phyloP scores from a whole-genome alignment of 139 green algal genomes.

The Ettlia oleoabundans region DNA sequence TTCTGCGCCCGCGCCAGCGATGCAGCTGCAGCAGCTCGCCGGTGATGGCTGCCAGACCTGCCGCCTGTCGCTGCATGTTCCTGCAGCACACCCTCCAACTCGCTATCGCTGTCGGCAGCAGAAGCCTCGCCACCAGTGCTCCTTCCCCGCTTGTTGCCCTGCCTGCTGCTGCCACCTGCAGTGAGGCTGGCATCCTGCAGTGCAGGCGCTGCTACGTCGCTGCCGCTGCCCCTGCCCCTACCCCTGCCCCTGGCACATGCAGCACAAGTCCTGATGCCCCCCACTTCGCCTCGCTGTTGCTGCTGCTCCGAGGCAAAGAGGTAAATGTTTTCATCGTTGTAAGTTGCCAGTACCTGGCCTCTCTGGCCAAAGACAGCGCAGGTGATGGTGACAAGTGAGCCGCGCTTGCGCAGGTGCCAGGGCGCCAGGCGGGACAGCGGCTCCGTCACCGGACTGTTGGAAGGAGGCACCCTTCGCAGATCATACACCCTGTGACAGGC shows the following conservation, averaged over 20 bases:
- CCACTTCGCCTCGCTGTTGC: too few relatives aligned
- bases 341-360: slow-evolving; percentile 48
- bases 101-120: background rate
- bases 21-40: background rate
- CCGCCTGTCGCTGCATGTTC: background rate
- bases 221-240: background rate
- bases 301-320: slow-evolving; percentile 33
- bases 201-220: background rate
- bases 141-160: background rate
- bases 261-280: too few relatives aligned
- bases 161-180: background rate
- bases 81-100: background rate
- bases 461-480: slow-evolving; percentile 12
- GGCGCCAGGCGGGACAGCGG: slow-evolving; percentile 38
- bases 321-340: slow-evolving; percentile 55
- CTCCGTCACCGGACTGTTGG: background rate
- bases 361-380: slow-evolving; percentile 38
- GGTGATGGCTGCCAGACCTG: background rate
- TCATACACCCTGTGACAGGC: slow-evolving; percentile 31
- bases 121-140: slow-evolving; percentile 4
- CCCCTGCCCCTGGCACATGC: too few relatives aligned
- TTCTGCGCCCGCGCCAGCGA: background rate
- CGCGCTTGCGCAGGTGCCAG: slow-evolving; percentile 21
- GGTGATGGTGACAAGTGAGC: slow-evolving; percentile 37
- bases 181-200: too few relatives aligned